Percentiles rank a stretch among this genome's conserved stretches.
These are phyloP conservation scores for Trametes hirsuta DNA, from an alignment of 1,284 basidiomycete genomes.

Conservation along the genomic window DNA sequence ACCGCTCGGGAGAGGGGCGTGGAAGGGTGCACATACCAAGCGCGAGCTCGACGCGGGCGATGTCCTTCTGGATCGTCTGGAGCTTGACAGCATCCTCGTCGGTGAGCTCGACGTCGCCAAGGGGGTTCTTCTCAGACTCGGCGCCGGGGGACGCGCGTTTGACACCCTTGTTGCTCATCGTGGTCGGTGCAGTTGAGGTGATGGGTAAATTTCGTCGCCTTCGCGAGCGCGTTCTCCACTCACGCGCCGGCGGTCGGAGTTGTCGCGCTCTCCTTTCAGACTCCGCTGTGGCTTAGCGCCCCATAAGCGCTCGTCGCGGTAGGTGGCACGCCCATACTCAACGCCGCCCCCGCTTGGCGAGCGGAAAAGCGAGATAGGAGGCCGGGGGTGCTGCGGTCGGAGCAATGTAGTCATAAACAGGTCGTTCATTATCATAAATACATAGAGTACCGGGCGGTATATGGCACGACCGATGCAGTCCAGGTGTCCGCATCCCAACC, in stretches of 20 bases:
- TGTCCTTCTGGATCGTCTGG: slow-evolving; percentile 61
- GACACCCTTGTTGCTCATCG: slow-evolving; percentile 48
- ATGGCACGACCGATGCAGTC: slow-evolving; percentile 1
- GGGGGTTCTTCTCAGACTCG: slow-evolving; percentile 67
- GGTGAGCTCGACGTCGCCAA: slow-evolving; percentile 65
- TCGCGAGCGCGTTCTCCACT: slow-evolving; percentile 22
- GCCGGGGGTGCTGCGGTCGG: not conserved
- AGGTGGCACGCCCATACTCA: not conserved
- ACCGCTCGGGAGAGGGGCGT: not conserved
- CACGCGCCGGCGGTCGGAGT: slow-evolving; percentile 23
- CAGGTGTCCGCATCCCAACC: slow-evolving; percentile 1
- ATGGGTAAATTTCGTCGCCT: slow-evolving; percentile 26
- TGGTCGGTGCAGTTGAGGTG: slow-evolving; percentile 21
- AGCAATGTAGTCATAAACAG: slow-evolving; percentile 2
- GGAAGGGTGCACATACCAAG: slow-evolving; percentile 58
- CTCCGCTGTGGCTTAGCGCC: slow-evolving; percentile 26
- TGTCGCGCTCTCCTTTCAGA: slow-evolving; percentile 24
- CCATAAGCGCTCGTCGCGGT: not conserved
- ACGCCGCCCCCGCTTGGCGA: not conserved
- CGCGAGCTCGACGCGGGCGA: slow-evolving; percentile 67
- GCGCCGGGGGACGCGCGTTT: slow-evolving; percentile 78
- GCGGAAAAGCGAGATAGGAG: not conserved
- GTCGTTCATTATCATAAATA: slow-evolving; percentile 23
- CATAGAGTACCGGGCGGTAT: slow-evolving; percentile 18
- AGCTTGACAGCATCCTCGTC: slow-evolving; percentile 73